Evolutionary conservation across 768 basidiomycete genomes (phyloP).

Genomic region (Coprinopsis cinerea): DNA sequence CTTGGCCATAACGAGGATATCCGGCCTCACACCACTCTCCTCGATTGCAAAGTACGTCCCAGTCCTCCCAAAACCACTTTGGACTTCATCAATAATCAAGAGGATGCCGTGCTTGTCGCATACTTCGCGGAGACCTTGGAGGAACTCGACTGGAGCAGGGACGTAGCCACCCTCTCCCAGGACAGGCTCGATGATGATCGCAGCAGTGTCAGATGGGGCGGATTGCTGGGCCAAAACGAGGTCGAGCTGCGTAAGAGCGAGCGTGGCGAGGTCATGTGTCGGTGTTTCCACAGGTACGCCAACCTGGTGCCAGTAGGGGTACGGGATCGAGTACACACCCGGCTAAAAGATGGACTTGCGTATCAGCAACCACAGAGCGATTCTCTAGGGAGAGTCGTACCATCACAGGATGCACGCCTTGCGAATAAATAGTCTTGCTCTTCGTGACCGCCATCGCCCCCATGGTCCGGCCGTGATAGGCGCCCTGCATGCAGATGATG

Average conservation of each 20-base stretch:
- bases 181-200: conserved; percentile 90
- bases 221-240: conserved; percentile 74
- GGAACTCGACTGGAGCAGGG: conserved; percentile 73
- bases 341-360: conserved; percentile 42
- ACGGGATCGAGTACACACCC: conserved; percentile 75
- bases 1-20: conserved; percentile 89
- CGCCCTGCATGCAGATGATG: conserved; percentile 85
- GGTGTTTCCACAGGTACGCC: conserved; percentile 52
- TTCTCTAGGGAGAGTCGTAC: conserved; percentile 31
- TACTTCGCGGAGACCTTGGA: conserved; percentile 73
- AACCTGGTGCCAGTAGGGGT: conserved; percentile 91
- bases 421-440: conserved; percentile 88
- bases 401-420: conserved; percentile 78
- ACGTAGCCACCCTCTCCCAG: conserved; percentile 96
- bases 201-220: conserved; percentile 80
- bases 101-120: conserved; percentile 86
- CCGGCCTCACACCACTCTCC: conserved; percentile 80
- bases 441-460: conserved; percentile 93
- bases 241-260: conserved; percentile 76
- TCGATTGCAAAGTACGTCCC: conserved; percentile 80
- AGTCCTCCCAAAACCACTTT: conserved; percentile 86
- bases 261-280: conserved; percentile 48
- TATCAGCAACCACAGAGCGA: background rate
- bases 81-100: conserved; percentile 82
- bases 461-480: conserved; percentile 89